These are phyloP conservation scores for Camptophora hylomeconis DNA, from an alignment of 2,329 filamentous ascomycete species.

Conservation along the genomic window DNA sequence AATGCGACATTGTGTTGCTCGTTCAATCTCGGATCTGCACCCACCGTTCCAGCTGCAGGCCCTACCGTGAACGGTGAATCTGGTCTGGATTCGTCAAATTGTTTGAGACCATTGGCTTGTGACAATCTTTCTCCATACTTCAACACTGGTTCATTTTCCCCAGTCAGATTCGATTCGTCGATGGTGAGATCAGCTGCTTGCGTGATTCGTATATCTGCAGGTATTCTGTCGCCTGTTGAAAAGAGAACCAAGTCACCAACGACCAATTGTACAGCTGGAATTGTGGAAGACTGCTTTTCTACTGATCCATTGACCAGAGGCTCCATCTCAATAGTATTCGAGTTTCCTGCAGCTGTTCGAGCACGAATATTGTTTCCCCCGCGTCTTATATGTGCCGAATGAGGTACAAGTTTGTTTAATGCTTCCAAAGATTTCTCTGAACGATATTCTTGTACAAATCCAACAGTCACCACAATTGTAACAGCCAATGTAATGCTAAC, in stretches of 20 bases:
- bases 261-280: constrained; percentile 76
- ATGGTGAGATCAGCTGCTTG: constrained; percentile 81
- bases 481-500: constrained; percentile 92
- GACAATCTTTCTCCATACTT: constrained; percentile 55
- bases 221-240: constrained; percentile 89
- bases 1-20: constrained; percentile 87
- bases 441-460: constrained; percentile 93
- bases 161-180: constrained; percentile 91
- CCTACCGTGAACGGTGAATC: constrained; percentile 46
- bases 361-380: constrained; percentile 3
- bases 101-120: constrained; percentile 22
- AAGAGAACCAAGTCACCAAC: constrained; percentile 89
- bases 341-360: constrained; percentile 13
- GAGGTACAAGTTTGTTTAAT: constrained; percentile 82
- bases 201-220: constrained; percentile 89
- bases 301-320: constrained; percentile 35
- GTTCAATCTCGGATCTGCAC: constrained; percentile 54
- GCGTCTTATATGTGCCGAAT: constrained; percentile 89
- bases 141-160: constrained; percentile 84
- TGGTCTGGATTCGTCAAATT: constrained; percentile 26
- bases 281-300: constrained; percentile 61
- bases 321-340: constrained; percentile 36
- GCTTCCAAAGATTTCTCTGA: constrained; percentile 97
- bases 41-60: constrained; percentile 45
- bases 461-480: constrained; percentile 90